Evolutionary conservation across 331 rosid species (phyloP), one percentile per base, ranked within the genome.

Genomic region (Rosa hybrid): DNA sequence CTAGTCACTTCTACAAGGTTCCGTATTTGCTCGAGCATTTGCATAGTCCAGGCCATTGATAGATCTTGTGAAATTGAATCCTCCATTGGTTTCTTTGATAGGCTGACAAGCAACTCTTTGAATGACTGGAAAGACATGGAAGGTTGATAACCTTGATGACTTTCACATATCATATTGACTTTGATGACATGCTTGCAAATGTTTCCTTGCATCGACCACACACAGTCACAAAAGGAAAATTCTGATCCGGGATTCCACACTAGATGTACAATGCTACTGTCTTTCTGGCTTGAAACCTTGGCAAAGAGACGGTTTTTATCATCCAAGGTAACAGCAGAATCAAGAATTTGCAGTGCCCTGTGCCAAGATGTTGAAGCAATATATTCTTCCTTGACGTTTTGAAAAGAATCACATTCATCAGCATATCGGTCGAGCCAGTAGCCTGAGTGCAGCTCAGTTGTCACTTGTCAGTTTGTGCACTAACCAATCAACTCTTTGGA

Each of bases 161-260:
- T 86, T 85, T 82, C 90, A 49, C 91, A 88, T 12, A 86, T 75
- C 93, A 82, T 92, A 84, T 89, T 94, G 78, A 92, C 90, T 88
- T 94, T 94, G 64, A 92, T 83, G 78, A 88, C 90, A 74, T 92
- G 98, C 85, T 94, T 92, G 93, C 96, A 89, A 53, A 94, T 90
- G 85, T 91, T 96, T 75, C 98, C 98, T 83, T 90, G 97, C 92
- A 88, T 74, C 23, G 97, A 96, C 97, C 99, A 96, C 68, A 92
- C 63, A 76, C 98, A 93, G 82, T 91, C 94, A 56, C 97, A 96
- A 62, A 93, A 91, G 44, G 97, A 88, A 75, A 93, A 96, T 76
- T 96, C 97, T 41, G 97, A 87, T 72, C 97, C 93, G 0, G 98
- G 98, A 87, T 95, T 95, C 99, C 99, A 95, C 65, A 95, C 99